Evolutionary conservation across 1,284 basidiomycete species (phyloP).

Genomic region (Ceratobasidium theobromae): DNA sequence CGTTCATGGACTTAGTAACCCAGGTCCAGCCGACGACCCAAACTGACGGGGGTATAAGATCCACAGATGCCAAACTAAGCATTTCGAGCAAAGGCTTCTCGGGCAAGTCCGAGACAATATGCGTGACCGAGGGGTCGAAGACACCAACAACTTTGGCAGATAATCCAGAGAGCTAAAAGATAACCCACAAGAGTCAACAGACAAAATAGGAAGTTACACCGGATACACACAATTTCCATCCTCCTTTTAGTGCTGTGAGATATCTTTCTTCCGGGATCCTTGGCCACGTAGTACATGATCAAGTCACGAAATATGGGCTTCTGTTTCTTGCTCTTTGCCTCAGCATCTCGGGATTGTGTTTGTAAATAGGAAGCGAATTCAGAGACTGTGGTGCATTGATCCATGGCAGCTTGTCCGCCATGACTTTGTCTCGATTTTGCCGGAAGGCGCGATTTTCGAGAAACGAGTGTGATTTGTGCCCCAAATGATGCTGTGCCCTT

Average conservation of each 20-base stretch:
- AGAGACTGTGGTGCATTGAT: conserved; percentile 24
- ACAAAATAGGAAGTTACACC: background rate
- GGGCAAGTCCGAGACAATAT: conserved; percentile 30
- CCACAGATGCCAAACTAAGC: conserved; percentile 12
- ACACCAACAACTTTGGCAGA: conserved; percentile 18
- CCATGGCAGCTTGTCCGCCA: conserved; percentile 5
- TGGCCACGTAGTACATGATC: conserved; percentile 25
- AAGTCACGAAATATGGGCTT: conserved; percentile 29
- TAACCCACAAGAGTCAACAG: background rate
- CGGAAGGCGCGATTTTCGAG: conserved; percentile 30
- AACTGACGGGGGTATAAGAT: conserved; percentile 26
- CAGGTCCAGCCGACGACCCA: conserved; percentile 29
- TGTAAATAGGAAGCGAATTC: conserved; percentile 29
- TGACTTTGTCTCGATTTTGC: conserved; percentile 11
- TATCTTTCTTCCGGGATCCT: conserved; percentile 28
- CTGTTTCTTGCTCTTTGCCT: conserved; percentile 13
- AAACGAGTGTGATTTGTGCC: conserved; percentile 28
- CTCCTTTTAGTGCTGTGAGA: conserved; percentile 28
- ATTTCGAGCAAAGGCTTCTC: conserved; percentile 21
- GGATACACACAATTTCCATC: conserved; percentile 31
- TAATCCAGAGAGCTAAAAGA: conserved; percentile 18
- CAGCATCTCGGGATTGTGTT: conserved; percentile 30
- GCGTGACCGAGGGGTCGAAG: conserved; percentile 25
- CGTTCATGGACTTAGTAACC: conserved; percentile 31
- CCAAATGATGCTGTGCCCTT: conserved; percentile 9